Evolutionary conservation across 2,329 filamentous ascomycete species (phyloP).

Genomic region (Ophiobolus disseminans): DNA sequence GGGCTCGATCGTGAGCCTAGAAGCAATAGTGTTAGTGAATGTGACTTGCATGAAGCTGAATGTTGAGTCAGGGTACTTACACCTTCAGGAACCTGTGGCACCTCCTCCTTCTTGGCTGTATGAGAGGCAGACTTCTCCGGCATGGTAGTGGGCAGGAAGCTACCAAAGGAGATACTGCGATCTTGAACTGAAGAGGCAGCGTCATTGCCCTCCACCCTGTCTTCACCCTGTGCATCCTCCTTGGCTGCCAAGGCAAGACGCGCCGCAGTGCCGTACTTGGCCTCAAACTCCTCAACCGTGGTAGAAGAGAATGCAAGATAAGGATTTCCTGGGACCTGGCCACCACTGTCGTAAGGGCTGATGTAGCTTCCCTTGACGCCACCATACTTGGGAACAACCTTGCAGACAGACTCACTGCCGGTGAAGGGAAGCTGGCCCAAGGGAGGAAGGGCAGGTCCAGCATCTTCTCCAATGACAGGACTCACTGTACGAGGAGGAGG

Average conservation of each 20-base stretch:
- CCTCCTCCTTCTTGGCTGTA: neutral
- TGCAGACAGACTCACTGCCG: too few relatives aligned
- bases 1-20: constrained; percentile 11
- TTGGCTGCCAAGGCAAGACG: too few relatives aligned
- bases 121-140: neutral
- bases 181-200: too few relatives aligned
- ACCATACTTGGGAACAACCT: neutral
- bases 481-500: neutral
- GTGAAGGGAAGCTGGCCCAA: neutral
- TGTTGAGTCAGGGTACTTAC: neutral
- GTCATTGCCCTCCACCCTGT: too few relatives aligned
- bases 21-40: constrained; percentile 5
- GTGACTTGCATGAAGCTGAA: neutral
- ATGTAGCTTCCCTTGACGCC: neutral
- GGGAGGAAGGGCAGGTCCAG: neutral
- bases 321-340: constrained; percentile 1
- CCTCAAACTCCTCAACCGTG: neutral
- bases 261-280: neutral
- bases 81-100: neutral
- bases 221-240: neutral
- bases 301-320: neutral
- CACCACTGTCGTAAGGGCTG: constrained; percentile 3
- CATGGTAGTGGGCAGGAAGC: neutral
- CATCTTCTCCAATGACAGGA: neutral
- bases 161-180: neutral